Base-by-base conservation (phyloP, 2,329 filamentous ascomycete genomes). In the Cercospora sp. region DNA sequence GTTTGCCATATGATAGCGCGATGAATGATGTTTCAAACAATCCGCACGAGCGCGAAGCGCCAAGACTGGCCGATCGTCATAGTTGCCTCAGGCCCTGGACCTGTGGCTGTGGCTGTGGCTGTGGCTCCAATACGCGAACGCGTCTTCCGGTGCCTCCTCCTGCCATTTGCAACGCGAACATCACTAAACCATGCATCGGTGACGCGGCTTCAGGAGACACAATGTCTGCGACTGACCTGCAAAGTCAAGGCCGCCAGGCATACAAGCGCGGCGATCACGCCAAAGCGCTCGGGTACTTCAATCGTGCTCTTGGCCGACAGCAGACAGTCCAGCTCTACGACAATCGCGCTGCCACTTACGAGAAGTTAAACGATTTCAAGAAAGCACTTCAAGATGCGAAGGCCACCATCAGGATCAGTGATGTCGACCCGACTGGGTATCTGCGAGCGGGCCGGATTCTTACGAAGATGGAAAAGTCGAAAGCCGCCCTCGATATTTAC, bases 401-500 rank as follows among this genome's bases (percentile, higher is more conserved):
- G 69, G 79, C 80, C 20, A 87, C 88, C 80, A 87, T 89, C 65
- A 82, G 83, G 65, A 71, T 80, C 16, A 77, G 84, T 58, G 82
- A 82, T 64, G 79, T 80, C 23, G 83, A 87, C 76, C 80, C 84
- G n/a, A 83, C 83, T 75, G 87, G 87, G 8, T 89, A 89, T 74
- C 75, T 89, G 30, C 84, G 86, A 63, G 84, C 84, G 28, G 86
- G 82, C 2, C 84, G 83, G 66, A 72, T 83, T 7, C 75, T 84
- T 12, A 75, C 81, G 60, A 82, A 82, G 67, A 82, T 84, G 78
- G 80, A 81, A 10, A 87, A 85, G 73, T 75, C 79, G 2, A 80
- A 83, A n/a, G 83, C 82, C 26, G 88, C 88, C 5, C 73, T 86
- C 12, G 81, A 84, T 10, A 83, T 88, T 26, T 89, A 88, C 76